phyloP scores from a whole-genome alignment of 2,329 filamentous ascomycete species.

The Microdochium bolleyi region DNA sequence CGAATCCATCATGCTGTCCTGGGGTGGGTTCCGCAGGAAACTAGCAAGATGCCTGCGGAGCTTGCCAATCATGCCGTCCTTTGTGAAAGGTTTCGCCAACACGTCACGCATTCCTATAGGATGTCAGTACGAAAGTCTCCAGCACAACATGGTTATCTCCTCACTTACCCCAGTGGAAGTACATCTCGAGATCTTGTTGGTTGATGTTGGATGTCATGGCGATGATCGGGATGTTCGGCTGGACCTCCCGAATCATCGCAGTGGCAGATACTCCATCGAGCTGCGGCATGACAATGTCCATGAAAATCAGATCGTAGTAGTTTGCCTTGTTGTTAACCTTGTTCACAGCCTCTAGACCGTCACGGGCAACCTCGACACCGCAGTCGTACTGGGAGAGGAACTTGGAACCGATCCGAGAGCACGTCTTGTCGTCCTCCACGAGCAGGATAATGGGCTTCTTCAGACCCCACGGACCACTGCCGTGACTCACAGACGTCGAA shows the following conservation, averaged over 20 bases:
- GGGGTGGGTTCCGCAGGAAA: constrained; percentile 60
- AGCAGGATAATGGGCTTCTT: constrained; percentile 74
- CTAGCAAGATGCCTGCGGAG: constrained; percentile 84
- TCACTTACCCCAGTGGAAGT: constrained; percentile 84
- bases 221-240: constrained; percentile 77
- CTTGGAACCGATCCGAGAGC: constrained; percentile 59
- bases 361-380: constrained; percentile 62
- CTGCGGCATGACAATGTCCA: constrained; percentile 97
- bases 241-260: constrained; percentile 83
- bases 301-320: constrained; percentile 64
- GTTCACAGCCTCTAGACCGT: constrained; percentile 86
- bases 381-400: constrained; percentile 60
- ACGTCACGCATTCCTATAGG: constrained; percentile 90
- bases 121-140: neutral
- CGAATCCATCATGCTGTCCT: constrained; percentile 24
- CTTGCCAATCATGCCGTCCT: constrained; percentile 75
- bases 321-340: constrained; percentile 55
- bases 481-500: constrained; percentile 15
- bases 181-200: constrained; percentile 92
- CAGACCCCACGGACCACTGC: constrained; percentile 46
- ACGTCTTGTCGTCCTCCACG: constrained; percentile 74
- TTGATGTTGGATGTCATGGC: constrained; percentile 99
- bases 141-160: constrained; percentile 4
- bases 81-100: constrained; percentile 91
- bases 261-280: constrained; percentile 93